phyloP scores from a whole-genome alignment of 306 rosid genomes.

The Begonia masoniana region DNA sequence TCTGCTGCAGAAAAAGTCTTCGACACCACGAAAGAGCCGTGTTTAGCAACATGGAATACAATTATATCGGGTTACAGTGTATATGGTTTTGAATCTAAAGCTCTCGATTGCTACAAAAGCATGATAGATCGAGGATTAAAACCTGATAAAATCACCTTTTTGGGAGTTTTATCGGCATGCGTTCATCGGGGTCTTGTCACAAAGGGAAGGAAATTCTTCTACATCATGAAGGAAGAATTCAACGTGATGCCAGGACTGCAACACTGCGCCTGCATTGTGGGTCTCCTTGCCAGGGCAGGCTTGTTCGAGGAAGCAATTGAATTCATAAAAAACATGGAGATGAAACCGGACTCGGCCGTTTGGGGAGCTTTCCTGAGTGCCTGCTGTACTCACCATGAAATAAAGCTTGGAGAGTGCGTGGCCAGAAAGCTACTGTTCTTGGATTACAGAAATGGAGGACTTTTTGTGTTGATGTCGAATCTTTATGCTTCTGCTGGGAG shows the following conservation, averaged over 20 bases:
- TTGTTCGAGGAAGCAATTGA: conserved; percentile 49
- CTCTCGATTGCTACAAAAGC: conserved; percentile 42
- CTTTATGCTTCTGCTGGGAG: conserved; percentile 55
- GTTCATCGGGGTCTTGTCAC: conserved; percentile 48
- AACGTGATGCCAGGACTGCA: conserved; percentile 46
- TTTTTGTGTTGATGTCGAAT: conserved; percentile 63
- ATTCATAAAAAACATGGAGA: conserved; percentile 37
- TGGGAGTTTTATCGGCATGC: conserved; percentile 68
- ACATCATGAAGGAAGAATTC: conserved; percentile 36
- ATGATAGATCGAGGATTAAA: conserved; percentile 37
- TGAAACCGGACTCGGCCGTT: conserved; percentile 57
- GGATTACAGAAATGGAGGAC: conserved; percentile 42
- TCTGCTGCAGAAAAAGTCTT: conserved; percentile 55
- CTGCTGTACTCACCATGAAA: conserved; percentile 54
- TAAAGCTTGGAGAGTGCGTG: conserved; percentile 53
- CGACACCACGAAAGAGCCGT: conserved; percentile 41
- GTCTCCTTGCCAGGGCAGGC: conserved; percentile 55
- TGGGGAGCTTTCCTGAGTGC: conserved; percentile 66
- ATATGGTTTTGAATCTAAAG: conserved; percentile 44
- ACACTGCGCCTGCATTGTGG: conserved; percentile 57
- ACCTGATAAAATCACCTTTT: conserved; percentile 63
- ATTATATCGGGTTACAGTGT: conserved; percentile 68
- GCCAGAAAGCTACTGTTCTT: conserved; percentile 46
- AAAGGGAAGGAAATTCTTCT: conserved; percentile 35
- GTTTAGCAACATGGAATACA: conserved; percentile 74